phyloP scores from a whole-genome alignment of 768 basidiomycete genomes.

The Lactifluus pinguis region DNA sequence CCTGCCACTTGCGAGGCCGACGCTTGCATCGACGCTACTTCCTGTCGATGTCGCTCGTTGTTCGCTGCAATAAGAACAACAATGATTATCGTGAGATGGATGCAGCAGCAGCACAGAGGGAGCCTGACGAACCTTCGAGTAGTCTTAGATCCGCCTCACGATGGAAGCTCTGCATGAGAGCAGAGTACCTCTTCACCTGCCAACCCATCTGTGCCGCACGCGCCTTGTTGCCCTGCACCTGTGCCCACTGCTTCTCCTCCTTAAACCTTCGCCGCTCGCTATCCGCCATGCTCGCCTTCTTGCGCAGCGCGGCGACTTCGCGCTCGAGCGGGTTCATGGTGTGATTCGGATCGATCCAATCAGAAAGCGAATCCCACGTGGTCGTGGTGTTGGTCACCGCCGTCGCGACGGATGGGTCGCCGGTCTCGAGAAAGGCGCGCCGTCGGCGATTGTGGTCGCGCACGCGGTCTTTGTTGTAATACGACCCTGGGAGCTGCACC shows the following conservation, averaged over 20 bases:
- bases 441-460: constrained; percentile 17
- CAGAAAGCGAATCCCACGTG: constrained; percentile 63
- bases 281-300: constrained; percentile 73
- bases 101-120: too few species aligned
- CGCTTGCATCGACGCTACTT: constrained; percentile 14
- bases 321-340: constrained; percentile 59
- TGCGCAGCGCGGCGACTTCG: constrained; percentile 65
- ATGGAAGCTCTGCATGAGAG: constrained; percentile 72
- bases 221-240: constrained; percentile 66
- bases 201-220: constrained; percentile 74
- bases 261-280: constrained; percentile 74
- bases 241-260: constrained; percentile 83
- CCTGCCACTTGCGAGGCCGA: constrained; percentile 14
- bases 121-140: constrained; percentile 43
- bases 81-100: too few species aligned
- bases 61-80: constrained; percentile 19
- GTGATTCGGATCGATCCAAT: constrained; percentile 48
- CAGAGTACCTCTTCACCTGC: constrained; percentile 75
- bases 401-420: constrained; percentile 24
- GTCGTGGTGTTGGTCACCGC: constrained; percentile 33
- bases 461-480: not conserved
- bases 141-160: constrained; percentile 66
- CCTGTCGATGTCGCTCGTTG: constrained; percentile 22
- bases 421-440: constrained; percentile 21
- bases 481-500: constrained; percentile 14